Base-by-base conservation (phyloP, 2,329 filamentous ascomycete species). In the Biscogniauxia sp. region DNA sequence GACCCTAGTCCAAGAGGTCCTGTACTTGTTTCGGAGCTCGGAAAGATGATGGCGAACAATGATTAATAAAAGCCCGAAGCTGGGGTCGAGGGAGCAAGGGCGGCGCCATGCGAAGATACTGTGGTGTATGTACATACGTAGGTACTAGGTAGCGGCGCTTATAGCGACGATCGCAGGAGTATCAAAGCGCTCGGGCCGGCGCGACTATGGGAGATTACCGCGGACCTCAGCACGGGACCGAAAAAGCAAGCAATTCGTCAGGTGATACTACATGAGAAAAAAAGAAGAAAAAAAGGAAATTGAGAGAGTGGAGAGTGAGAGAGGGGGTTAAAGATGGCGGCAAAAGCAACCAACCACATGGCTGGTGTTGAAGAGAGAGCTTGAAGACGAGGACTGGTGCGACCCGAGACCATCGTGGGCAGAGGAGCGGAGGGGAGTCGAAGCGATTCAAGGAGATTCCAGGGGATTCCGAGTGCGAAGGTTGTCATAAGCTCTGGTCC, bases 271-370 rank as follows among this genome's bases (percentile, higher is more conserved):
- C 26, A 17, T 50, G 20, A 56, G 50, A 51, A 51, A 25, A 51
- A 20, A 20, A 20, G 50, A n/a, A 51, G n/a, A n/a, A n/a, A n/a
- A n/a, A n/a, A n/a, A n/a, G n/a, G n/a, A n/a, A n/a, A n/a, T n/a
- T n/a, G n/a, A 25, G 19, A 20, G 13, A n/a, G n/a, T n/a, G n/a
- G 37, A 49, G 23, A 51, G 17, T 51, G 20, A 28, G 5, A 28
- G 53, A 64, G 64, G 61, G 64, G n/a, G n/a, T n/a, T n/a, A n/a
- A 64, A 68, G 60, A 63, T 62, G 45, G 66, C 64, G 66, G 59
- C 60, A 55, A 66, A 65, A 58, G 50, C 23, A 60, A 56, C 65
- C 65, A 66, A 67, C 64, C 61, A 63, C 32, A 53, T 54, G 5
- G 55, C 51, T 51, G 45, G 55, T 51, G 37, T 20, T 52, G 15